These are phyloP conservation scores for Xylaria flabelliformis DNA, from an alignment of 495 filamentous ascomycete genomes.

Conservation along the genomic window DNA sequence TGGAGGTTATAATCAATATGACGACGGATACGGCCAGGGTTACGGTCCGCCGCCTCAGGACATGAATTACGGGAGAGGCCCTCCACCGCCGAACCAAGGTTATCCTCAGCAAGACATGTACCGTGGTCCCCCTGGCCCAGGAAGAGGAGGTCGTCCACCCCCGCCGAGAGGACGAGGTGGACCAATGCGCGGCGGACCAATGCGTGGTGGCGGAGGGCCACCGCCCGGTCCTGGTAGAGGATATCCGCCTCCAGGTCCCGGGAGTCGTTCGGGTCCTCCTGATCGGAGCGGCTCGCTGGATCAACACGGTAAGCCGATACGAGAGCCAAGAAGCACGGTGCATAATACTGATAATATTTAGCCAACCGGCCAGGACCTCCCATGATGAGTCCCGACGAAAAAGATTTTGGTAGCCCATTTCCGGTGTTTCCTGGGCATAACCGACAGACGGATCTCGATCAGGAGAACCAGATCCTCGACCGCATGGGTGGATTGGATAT, in stretches of 20 bases:
- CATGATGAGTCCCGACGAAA: conserved; percentile 51
- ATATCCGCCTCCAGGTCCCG: conserved; percentile 49
- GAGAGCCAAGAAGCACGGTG: background rate
- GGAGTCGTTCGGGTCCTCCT: conserved; percentile 46
- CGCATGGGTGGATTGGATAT: conserved; percentile 67
- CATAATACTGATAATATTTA: conserved; percentile 32
- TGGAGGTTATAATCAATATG: conserved; percentile 54
- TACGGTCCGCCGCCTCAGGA: conserved; percentile 50
- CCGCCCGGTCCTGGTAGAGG: conserved; percentile 45
- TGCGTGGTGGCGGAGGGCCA: conserved; percentile 29
- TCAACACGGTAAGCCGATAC: conserved; percentile 41
- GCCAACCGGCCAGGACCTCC: conserved; percentile 42
- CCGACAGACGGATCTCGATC: conserved; percentile 52
- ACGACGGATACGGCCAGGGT: conserved; percentile 54
- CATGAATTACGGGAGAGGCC: conserved; percentile 55
- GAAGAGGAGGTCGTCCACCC: conserved; percentile 48
- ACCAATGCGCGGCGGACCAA: conserved; percentile 43
- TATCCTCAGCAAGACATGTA: conserved; percentile 61
- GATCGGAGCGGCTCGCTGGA: conserved; percentile 43
- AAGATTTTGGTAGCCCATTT: conserved; percentile 71
- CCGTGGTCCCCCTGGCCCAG: conserved; percentile 46
- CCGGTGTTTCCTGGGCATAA: conserved; percentile 65
- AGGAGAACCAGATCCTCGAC: conserved; percentile 56
- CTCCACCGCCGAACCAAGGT: conserved; percentile 54
- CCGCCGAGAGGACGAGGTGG: conserved; percentile 51